Percentiles rank a stretch among this genome's conserved stretches.
Evolutionary conservation across 306 rosid genomes (phyloP).

Genomic region (Oxytropis ochrocephala): DNA sequence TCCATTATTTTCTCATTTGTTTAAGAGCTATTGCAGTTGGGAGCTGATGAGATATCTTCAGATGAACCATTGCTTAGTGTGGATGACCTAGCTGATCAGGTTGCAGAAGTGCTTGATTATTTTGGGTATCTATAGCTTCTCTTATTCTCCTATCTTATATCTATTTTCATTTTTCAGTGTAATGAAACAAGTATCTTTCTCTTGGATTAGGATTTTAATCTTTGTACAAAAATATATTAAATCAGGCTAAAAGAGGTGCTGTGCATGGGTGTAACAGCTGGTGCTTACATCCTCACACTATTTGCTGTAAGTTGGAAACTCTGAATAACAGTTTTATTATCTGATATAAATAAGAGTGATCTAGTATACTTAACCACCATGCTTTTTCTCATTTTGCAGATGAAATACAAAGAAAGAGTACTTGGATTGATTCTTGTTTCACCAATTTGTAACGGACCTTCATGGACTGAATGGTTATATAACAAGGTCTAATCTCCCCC

Average conservation of each 20-base stretch:
- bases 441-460: slow-evolving; percentile 71
- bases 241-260: slow-evolving; percentile 71
- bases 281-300: slow-evolving; percentile 76
- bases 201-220: slow-evolving; percentile 15
- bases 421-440: slow-evolving; percentile 83
- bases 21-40: slow-evolving; percentile 72
- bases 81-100: slow-evolving; percentile 79
- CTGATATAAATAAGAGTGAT: neutral
- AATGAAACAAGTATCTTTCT: neutral
- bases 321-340: neutral
- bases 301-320: slow-evolving; percentile 61
- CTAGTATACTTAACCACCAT: neutral
- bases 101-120: slow-evolving; percentile 82
- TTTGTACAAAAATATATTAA: slow-evolving; percentile 8
- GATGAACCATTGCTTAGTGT: slow-evolving; percentile 72
- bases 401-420: slow-evolving; percentile 69
- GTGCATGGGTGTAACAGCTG: slow-evolving; percentile 87
- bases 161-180: too few species aligned
- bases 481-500: slow-evolving; percentile 52
- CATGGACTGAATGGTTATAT: slow-evolving; percentile 91
- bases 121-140: slow-evolving; percentile 45
- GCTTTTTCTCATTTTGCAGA: slow-evolving; percentile 36
- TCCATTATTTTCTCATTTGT: slow-evolving; percentile 31
- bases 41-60: slow-evolving; percentile 81
- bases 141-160: neutral